Base-by-base conservation (phyloP, 345 rosid genomes). In the Lenwebbia sp. region DNA sequence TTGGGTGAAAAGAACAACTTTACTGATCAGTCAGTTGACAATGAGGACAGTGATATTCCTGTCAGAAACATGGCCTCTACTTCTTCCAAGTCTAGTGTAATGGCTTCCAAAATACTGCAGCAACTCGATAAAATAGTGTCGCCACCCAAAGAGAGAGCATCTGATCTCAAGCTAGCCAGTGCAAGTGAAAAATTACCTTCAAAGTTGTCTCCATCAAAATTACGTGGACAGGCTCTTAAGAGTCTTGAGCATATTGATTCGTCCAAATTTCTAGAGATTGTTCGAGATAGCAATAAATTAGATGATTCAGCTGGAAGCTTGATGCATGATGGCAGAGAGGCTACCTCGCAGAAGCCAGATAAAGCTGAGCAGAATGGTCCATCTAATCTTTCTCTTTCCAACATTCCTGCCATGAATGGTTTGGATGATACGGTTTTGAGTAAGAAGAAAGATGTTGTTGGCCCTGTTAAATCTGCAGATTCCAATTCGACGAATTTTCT, bases 81-180 rank as follows among this genome's bases (percentile, higher is more conserved):
- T 62, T 93, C 99, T 83, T 93, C 98, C 49, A 91, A 92, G 91
- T 98, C 99, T 87, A 92, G 92, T 83, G 95, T 94, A 88, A 87
- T 88, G 92, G 99, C 99, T 90, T 89, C 95, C 86, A 94, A 94
- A 91, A 96, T 98, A 88, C 88, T 96, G 84, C 90, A 92, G 91
- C 94, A 94, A 75, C 93, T 96, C 86, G 95, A 94, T 89, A 91
- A 76, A 82, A 86, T 87, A 58, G 88, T 96, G 87, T 94, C 91
- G 23, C 89, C 95, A 47, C 81, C 93, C 70, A 88, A 88, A 57
- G 84, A 83, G 56, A 88, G 74, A 54, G 51, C 84, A 52, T 50
- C 84, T 22, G 88, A 54, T 30, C 78, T 50, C n/a, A 84, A 84
- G 41, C 52, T 84, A 82, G 86, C 85, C 47, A 49, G 22, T 33